These are phyloP conservation scores for Globisporangium recalcitrans DNA, from an alignment of 352 stramenopile genomes.

Conservation along the genomic window DNA sequence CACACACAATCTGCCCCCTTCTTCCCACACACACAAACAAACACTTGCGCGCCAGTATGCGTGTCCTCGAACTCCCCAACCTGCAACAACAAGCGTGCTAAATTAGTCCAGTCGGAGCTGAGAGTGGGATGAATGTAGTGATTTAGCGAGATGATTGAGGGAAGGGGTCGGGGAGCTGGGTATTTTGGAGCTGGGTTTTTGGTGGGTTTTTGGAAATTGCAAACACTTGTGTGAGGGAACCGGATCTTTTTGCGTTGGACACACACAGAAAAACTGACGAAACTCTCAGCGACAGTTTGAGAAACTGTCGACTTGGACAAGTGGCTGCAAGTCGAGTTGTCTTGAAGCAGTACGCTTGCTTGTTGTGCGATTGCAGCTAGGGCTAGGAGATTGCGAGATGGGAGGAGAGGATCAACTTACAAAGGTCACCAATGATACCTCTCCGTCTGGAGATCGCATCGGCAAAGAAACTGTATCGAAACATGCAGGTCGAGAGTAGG, in stretches of 20 bases:
- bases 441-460: not conserved
- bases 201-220: not conserved
- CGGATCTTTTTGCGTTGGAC: slow-evolving; percentile 16
- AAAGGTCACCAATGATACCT: not conserved
- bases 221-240: not conserved
- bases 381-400: no score
- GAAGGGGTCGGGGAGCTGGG: slow-evolving; percentile 1
- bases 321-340: not conserved
- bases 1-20: no score
- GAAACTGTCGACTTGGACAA: not conserved
- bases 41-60: not conserved
- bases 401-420: no score
- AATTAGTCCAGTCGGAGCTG: not conserved
- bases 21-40: not conserved
- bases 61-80: not conserved
- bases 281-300: slow-evolving; percentile 2
- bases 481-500: not conserved
- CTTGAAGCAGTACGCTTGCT: not conserved
- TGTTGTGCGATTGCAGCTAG: not conserved
- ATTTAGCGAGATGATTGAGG: not conserved
- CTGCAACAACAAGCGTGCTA: not conserved
- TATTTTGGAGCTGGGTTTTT: not conserved
- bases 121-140: not conserved
- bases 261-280: slow-evolving; percentile 1
- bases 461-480: not conserved